Evolutionary conservation across 495 filamentous ascomycete genomes (phyloP).

Genomic region (Choiromyces venosus): DNA sequence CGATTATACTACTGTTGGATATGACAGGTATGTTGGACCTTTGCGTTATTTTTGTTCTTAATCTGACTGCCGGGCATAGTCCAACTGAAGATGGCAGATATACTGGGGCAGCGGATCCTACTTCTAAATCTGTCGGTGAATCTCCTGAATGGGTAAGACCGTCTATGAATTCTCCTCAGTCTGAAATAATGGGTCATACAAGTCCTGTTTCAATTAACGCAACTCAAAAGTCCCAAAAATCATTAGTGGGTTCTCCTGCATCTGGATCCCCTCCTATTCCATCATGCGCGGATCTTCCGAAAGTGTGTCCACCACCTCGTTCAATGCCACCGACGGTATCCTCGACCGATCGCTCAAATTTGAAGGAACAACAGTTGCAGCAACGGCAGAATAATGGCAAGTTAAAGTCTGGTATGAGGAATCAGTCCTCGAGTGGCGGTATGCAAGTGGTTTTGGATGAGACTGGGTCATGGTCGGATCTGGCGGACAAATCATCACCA

Average conservation of each 20-base stretch:
- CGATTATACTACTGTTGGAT: slow-evolving; percentile 78
- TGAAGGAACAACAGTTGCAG: slow-evolving; percentile 37
- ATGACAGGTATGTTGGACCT: slow-evolving; percentile 51
- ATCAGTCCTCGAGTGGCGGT: slow-evolving; percentile 73
- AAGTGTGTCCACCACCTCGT: slow-evolving; percentile 10
- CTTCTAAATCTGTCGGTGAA: slow-evolving; percentile 33
- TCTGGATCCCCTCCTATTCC: slow-evolving; percentile 43
- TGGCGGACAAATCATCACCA: slow-evolving; percentile 77
- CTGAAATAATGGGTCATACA: slow-evolving; percentile 15
- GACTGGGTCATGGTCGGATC: slow-evolving; percentile 78
- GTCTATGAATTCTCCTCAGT: slow-evolving; percentile 32
- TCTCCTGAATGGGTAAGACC: slow-evolving; percentile 34
- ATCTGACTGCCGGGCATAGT: slow-evolving; percentile 2
- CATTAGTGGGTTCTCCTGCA: slow-evolving; percentile 35
- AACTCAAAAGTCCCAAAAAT: slow-evolving; percentile 29
- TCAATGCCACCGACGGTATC: slow-evolving; percentile 43
- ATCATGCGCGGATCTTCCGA: slow-evolving; percentile 8
- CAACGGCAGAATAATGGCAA: slow-evolving; percentile 42
- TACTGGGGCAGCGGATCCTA: slow-evolving; percentile 36
- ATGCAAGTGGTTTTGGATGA: slow-evolving; percentile 87
- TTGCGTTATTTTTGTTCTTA: slow-evolving; percentile 23
- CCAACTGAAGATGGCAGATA: slow-evolving; percentile 41
- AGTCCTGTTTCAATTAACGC: slow-evolving; percentile 36
- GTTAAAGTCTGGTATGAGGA: slow-evolving; percentile 51
- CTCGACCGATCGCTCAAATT: slow-evolving; percentile 48